These are phyloP conservation scores for Mycena sanguinolenta DNA, from an alignment of 768 basidiomycete genomes.

Conservation along the genomic window DNA sequence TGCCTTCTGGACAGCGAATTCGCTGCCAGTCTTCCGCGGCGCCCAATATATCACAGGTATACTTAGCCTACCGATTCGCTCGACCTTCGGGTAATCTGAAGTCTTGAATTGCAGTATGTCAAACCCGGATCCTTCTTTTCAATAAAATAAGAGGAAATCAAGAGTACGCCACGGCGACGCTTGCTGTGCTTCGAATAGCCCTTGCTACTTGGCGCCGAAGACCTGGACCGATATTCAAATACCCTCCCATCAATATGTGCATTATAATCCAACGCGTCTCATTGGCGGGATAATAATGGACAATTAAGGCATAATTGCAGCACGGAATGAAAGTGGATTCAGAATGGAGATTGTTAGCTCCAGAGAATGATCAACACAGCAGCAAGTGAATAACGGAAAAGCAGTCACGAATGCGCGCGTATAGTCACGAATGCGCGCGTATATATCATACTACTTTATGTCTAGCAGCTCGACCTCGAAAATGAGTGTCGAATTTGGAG, in stretches of 20 bases:
- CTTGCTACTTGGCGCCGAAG: not conserved
- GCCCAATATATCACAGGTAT: too few relatives aligned
- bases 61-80: too few relatives aligned
- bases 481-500: conserved; percentile 76
- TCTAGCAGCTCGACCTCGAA: conserved; percentile 89
- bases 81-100: too few relatives aligned
- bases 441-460: conserved; percentile 56
- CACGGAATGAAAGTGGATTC: too few relatives aligned
- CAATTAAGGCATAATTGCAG: not conserved
- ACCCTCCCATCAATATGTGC: not conserved
- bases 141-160: too few relatives aligned
- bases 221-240: not conserved
- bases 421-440: too few relatives aligned
- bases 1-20: too few relatives aligned
- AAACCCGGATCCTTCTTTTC: too few relatives aligned
- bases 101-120: too few relatives aligned
- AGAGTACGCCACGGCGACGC: conserved; percentile 37
- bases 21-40: too few relatives aligned
- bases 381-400: not conserved
- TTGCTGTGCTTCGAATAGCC: conserved; percentile 1
- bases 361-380: conserved; percentile 28
- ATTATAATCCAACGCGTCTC: conserved; percentile 5
- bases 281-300: conserved; percentile 8
- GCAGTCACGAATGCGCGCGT: too few relatives aligned
- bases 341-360: conserved; percentile 16